phyloP scores from a whole-genome alignment of 257 asterid genomes.

The Anisodus tanguticus region DNA sequence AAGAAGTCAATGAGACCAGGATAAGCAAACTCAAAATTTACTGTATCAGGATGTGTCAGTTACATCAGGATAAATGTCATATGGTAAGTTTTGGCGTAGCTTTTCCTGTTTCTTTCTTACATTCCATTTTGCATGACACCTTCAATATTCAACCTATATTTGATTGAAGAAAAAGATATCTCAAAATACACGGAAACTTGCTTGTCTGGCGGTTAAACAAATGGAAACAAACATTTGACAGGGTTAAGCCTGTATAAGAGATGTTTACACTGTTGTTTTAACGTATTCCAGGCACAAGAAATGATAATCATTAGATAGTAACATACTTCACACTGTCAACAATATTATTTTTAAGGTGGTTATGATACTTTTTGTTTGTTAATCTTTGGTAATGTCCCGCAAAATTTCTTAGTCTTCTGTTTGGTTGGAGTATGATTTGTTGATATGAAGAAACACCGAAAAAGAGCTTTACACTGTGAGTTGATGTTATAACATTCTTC shows the following conservation, averaged over 20 bases:
- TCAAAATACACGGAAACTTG: slow-evolving; percentile 6
- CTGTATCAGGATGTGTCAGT: not conserved
- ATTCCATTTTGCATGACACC: not conserved
- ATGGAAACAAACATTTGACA: not conserved
- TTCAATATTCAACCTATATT: not conserved
- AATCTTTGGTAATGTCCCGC: not conserved
- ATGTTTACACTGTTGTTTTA: not conserved
- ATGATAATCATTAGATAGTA: slow-evolving; percentile 13
- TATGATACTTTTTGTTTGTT: not conserved
- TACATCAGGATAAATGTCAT: not conserved
- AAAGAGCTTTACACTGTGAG: not conserved
- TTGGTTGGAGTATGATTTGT: not conserved
- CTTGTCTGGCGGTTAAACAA: slow-evolving; percentile 12
- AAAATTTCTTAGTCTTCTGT: not conserved
- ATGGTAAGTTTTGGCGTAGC: not conserved
- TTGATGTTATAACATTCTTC: not conserved
- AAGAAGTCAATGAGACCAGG: not conserved
- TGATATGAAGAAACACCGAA: not conserved
- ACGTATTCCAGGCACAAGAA: not conserved
- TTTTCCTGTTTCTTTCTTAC: not conserved
- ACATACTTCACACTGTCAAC: not conserved
- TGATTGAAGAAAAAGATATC: not conserved
- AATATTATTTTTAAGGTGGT: not conserved
- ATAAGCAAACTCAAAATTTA: not conserved
- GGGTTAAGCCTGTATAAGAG: not conserved